Base-by-base conservation (phyloP, 208 protist species). In the Crithidia fasciculata region DNA sequence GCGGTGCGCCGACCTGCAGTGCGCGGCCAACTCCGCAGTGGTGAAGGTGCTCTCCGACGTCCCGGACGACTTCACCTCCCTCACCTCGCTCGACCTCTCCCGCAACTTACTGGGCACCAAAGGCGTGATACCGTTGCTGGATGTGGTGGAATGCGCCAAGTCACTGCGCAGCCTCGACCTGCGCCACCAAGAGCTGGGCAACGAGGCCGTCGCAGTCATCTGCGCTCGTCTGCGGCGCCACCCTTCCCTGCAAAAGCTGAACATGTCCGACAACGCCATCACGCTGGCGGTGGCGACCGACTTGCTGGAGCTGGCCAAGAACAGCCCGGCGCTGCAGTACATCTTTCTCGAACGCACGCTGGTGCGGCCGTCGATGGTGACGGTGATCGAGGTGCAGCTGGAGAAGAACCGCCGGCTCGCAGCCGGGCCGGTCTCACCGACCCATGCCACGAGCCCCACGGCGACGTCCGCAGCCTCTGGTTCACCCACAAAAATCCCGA, bases 51-150 rank as follows among this genome's bases (percentile, higher is more conserved):
- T 97, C 10, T 86, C 88, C 0, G 77, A 86, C 45, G 84, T 69
- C 2, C 91, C 91, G 0, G 88, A 92, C 55, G 85, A 93, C 28
- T 94, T 94, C 57, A 13, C 84, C 8, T 71, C 68, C 15, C 58
- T 93, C 5, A 83, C 62, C 3, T 55, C 78, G 15, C 74, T 97
- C 36, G 94, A 97, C 55, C 52, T 97, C 5, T 93, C 88, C 2
- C 88, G 83, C 19, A 97, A 97, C 79, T 96, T 95, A 72, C 18
- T 97, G 0, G 94, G 92, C 19, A 84, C 83, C 37, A 92, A 90
- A 61, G 92, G 92, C 3, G 61, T 97, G 10, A 65, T 94, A 12
- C 83, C 92, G 4, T 69, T 97, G 8, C 56, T 95, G 28, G 91
- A 96, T 18, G 85, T 96, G 19, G 76, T 97, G 8, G 78, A 83